Base-by-base conservation (phyloP, 345 rosid species). In the Nasturtium officinale region DNA sequence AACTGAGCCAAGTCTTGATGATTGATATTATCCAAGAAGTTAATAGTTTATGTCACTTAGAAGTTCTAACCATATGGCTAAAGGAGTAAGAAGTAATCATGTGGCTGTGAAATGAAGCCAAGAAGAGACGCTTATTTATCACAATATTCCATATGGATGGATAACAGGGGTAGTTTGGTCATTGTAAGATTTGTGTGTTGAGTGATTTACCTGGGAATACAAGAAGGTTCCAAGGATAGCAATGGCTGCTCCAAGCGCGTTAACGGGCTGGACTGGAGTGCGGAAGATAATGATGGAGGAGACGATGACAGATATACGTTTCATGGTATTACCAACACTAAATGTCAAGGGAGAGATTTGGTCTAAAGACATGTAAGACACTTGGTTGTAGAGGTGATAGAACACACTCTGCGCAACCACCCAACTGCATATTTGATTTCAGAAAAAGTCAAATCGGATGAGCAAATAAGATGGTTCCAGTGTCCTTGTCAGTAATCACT, bases 371-470 rank as follows among this genome's bases (percentile, higher is more conserved):
- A 94, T 94, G 85, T 94, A 94, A 15, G 98, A 94, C 66, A 94
- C 98, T 74, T 94, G 98, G 68, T 94, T 94, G 85, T 95, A 95
- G 50, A 95, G 90, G 72, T 95, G 99, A 69, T 92, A 95, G 91
- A 95, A 95, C 75, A 95, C 87, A 65, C 99, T 95, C 77, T 95
- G 99, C 1, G 98, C 99, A 11, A 77, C 96, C 79, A 91, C 78
- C 99, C 99, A 95, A 94, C 99, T 95, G 74, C 70, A 58, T 73
- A 58, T 42, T 66, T 20, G 7, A 11, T 47, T 28, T 26, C 33
- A 59, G 37, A 47, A 37, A 40, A 56, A 3, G 25, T 45, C 58
- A 65, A 4, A 61, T 28, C 28, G 10, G 1, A 18, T 25, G 64
- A 70, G 66, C 17, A 3, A 75, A 59, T 15, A 23, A 6, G 53